A percentile compares a stretch with the other conserved stretches of the same genome.
Conservation (phyloP, 2,329 filamentous ascomycete genomes). For the Pyricularia grisea region DNA sequence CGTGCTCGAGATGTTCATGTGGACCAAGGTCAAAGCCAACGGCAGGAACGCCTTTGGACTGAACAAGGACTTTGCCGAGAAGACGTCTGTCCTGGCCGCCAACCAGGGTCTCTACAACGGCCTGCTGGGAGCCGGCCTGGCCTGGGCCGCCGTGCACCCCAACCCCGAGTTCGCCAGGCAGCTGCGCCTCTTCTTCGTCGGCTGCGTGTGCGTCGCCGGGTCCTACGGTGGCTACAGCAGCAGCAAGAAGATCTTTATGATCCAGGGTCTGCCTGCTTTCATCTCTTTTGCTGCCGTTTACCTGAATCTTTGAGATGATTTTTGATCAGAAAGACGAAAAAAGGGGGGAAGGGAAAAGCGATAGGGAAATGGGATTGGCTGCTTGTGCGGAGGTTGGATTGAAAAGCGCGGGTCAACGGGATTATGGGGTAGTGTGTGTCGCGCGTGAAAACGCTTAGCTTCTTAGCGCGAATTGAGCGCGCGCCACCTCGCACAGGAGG, state of each 20-base stretch:
- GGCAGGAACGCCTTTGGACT: conserved; percentile 35
- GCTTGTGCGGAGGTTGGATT: not conserved
- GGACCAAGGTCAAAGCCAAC: conserved; percentile 28
- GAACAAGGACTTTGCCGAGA: conserved; percentile 31
- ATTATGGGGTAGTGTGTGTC: not conserved
- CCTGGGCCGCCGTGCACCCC: conserved; percentile 38
- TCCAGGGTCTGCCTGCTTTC: conserved; percentile 30
- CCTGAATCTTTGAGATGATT: conserved; percentile 3
- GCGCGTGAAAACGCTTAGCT: not conserved
- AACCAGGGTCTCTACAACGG: conserved; percentile 46
- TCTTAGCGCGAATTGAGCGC: not conserved
- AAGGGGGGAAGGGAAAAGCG: not conserved
- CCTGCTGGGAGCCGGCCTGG: conserved; percentile 37
- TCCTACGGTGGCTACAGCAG: conserved; percentile 33
- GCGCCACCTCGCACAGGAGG: not conserved
- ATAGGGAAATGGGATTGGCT: not conserved
- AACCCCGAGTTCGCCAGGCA: conserved; percentile 29
- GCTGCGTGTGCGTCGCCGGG: conserved; percentile 34
- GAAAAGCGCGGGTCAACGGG: not conserved
- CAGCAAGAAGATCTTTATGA: conserved; percentile 28
- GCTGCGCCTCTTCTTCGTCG: conserved; percentile 37
- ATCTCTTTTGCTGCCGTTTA: conserved; percentile 20
- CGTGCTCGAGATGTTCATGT: conserved; percentile 39
- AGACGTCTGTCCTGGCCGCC: conserved; percentile 33
- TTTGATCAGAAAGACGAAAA: not conserved